Conservation (phyloP, 2,329 filamentous ascomycete genomes). For the Decorospora gaudefroyi region DNA sequence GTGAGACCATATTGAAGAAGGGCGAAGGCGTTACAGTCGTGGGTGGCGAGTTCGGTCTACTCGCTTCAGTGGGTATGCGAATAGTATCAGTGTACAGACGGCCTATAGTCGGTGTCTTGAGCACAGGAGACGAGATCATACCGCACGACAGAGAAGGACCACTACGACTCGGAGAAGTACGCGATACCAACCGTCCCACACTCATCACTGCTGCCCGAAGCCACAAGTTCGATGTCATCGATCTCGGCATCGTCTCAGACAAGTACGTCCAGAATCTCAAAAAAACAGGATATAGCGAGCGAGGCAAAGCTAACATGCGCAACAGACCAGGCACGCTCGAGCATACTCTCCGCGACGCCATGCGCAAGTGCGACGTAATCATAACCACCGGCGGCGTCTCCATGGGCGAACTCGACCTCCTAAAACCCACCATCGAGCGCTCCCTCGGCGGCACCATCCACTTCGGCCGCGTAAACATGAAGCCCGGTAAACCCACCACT, state of each 20-base stretch:
- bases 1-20: slow-evolving; percentile 70
- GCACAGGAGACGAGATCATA: slow-evolving; percentile 93
- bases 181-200: slow-evolving; percentile 90
- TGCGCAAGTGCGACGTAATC: slow-evolving; percentile 77
- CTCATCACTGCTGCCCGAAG: slow-evolving; percentile 76
- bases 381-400: slow-evolving; percentile 94
- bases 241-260: slow-evolving; percentile 84
- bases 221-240: slow-evolving; percentile 77
- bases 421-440: slow-evolving; percentile 95
- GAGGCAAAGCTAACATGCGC: not conserved
- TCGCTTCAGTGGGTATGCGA: slow-evolving; percentile 79
- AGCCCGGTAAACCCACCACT: slow-evolving; percentile 95
- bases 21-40: slow-evolving; percentile 84
- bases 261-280: slow-evolving; percentile 49
- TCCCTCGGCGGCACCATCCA: slow-evolving; percentile 89
- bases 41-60: slow-evolving; percentile 87
- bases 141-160: slow-evolving; percentile 66
- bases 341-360: slow-evolving; percentile 71
- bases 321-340: slow-evolving; percentile 71
- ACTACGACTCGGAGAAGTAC: slow-evolving; percentile 78
- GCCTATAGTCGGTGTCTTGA: slow-evolving; percentile 82
- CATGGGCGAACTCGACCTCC: slow-evolving; percentile 95
- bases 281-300: no score
- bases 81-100: slow-evolving; percentile 73
- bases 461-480: slow-evolving; percentile 96